A percentile compares a stretch with the other conserved stretches of the same genome.
Conservation (phyloP, 768 basidiomycete genomes). For the Leucosporidium creatinivorum region DNA sequence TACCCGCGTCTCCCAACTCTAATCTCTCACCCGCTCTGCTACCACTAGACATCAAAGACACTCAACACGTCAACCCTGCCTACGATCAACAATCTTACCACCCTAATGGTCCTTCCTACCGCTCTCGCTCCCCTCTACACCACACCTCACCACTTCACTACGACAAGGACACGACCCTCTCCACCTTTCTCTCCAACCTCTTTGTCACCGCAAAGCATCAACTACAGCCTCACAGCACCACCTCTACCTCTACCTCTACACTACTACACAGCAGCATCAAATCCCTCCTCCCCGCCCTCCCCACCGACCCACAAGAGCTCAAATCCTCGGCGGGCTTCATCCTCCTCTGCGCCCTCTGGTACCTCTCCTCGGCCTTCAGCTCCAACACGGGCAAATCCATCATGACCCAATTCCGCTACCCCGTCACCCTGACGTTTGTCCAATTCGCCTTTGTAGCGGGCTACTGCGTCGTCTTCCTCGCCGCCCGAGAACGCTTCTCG, state of each 20-base stretch:
- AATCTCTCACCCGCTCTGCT: not conserved
- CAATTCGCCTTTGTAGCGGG: slow-evolving; percentile 91
- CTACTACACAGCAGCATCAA: slow-evolving; percentile 49
- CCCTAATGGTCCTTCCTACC: slow-evolving; percentile 6
- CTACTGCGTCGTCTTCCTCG: slow-evolving; percentile 80
- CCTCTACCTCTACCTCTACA: not conserved
- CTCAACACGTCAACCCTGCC: not conserved
- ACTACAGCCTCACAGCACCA: too few species aligned
- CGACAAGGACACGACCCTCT: not conserved
- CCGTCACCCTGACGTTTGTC: slow-evolving; percentile 90
- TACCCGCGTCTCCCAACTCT: not conserved
- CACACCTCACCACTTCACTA: too few species aligned
- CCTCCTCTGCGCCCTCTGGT: slow-evolving; percentile 82
- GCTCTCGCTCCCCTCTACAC: not conserved
- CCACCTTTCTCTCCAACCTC: slow-evolving; percentile 1
- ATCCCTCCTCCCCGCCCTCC: slow-evolving; percentile 44
- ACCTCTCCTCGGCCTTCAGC: slow-evolving; percentile 81
- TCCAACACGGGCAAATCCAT: slow-evolving; percentile 96
- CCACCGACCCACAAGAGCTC: not conserved
- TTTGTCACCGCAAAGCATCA: not conserved
- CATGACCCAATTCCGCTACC: slow-evolving; percentile 83
- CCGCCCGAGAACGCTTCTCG: slow-evolving; percentile 10
- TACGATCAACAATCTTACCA: not conserved
- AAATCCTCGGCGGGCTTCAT: slow-evolving; percentile 51
- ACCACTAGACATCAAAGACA: slow-evolving; percentile 2